Percentiles rank a stretch among this genome's conserved stretches.
phyloP scores from a whole-genome alignment of 257 asterid species.

The Primulina tabacum region DNA sequence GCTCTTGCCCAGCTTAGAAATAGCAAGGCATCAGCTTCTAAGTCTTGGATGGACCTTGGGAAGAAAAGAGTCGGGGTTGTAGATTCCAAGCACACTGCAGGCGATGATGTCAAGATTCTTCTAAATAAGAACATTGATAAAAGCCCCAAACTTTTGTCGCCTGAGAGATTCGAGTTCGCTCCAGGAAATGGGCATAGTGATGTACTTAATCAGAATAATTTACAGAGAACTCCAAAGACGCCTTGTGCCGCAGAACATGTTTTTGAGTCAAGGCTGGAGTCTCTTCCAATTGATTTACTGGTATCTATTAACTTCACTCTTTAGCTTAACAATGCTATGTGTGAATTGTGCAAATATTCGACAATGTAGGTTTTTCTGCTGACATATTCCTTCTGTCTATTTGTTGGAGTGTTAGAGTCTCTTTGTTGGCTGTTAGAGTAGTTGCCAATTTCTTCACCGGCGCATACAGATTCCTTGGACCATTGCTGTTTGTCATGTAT shows the following conservation, averaged over 20 bases:
- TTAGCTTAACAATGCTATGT: slow-evolving; percentile 10
- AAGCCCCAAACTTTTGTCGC: slow-evolving; percentile 46
- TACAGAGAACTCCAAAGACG: slow-evolving; percentile 67
- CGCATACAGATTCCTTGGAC: not conserved
- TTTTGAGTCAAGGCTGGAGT: slow-evolving; percentile 76
- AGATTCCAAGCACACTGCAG: slow-evolving; percentile 33
- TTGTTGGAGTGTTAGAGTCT: not conserved
- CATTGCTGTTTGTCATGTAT: not conserved
- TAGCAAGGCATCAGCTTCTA: slow-evolving; percentile 63
- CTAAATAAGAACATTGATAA: slow-evolving; percentile 28
- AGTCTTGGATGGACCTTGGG: slow-evolving; percentile 74
- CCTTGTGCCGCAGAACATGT: slow-evolving; percentile 45
- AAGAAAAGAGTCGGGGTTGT: slow-evolving; percentile 63
- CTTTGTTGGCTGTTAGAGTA: not conserved
- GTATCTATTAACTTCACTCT: slow-evolving; percentile 38
- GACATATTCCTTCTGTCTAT: not conserved
- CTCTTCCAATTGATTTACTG: slow-evolving; percentile 87
- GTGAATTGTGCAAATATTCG: not conserved
- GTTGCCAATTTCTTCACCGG: not conserved
- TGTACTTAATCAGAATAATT: slow-evolving; percentile 34
- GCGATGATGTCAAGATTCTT: slow-evolving; percentile 24
- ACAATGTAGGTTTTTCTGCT: not conserved
- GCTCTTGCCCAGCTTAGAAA: slow-evolving; percentile 82
- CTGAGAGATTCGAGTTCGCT: slow-evolving; percentile 52
- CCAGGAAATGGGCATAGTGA: slow-evolving; percentile 31